Base-by-base conservation (phyloP, 441 rosid species). In the Macaranga tanarius region DNA sequence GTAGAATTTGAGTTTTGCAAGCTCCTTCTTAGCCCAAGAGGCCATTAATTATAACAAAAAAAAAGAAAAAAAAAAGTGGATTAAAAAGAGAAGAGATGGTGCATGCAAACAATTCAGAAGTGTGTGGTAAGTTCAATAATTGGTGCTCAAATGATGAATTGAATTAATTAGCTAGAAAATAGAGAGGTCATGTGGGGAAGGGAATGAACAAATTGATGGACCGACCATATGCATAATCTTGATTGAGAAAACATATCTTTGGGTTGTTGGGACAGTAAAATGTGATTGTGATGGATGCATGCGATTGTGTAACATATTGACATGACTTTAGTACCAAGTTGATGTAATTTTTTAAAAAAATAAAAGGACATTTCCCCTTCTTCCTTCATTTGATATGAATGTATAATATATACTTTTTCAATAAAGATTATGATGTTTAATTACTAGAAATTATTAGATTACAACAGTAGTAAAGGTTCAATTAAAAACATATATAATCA, bases 1-100 rank as follows among this genome's bases (percentile, higher is more conserved):
- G 65, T 26, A 57, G 70, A 65, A 54, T 64, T 9, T 65, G 62
- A 73, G 59, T 47, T 28, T 73, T 42, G 48, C 57, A 58, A 67
- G 38, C 40, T 58, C 51, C 58, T 58, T 57, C 71, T 66, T 47
- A 66, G 8, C 65, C 76, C 76, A 66, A 34, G 71, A 66, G 28
- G 50, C 67, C 76, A 66, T 66, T 9, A 44, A 40, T 4, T 31
- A 23, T 5, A 17, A 3, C 23, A 1, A 38, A 1, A 31, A 5
- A 9, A 42, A 20, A 12, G 34, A 61, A 67, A 25, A 28, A 17
- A 8, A 2, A 17, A 52, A 4, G n/a, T 1, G 5, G 20, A 17
- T 42, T 7, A 42, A 10, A 42, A 42, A 42, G 45, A 42, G 45
- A 42, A 42, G 9, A 42, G 45, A 42, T 42, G 10, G 7, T 42